Base-by-base conservation (phyloP, 1,139 yeast species). In the Yamadazyma aaseri region DNA sequence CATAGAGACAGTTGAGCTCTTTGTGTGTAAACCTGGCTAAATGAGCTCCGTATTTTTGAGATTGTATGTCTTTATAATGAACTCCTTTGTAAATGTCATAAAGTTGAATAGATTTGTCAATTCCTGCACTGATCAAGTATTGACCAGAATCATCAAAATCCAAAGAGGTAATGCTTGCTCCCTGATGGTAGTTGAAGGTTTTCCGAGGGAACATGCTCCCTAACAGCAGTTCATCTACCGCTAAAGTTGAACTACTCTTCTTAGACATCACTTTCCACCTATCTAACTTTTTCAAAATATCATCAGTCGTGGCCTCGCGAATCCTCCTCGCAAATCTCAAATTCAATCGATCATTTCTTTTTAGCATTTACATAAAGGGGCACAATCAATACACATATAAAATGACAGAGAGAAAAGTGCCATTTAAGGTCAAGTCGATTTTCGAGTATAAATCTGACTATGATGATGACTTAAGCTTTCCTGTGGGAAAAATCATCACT, bases 31-130 rank as follows among this genome's bases (percentile, higher is more conserved):
- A 92, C 31, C 80, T 70, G 2, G 96, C 97, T 27, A 86, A 61
- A 51, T 86, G 89, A 38, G 90, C 87, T 0, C 99, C 98, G 49
- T 92, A 92, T 53, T 92, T 92, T 59, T 87, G 92, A 16, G 95
- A 82, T 44, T 79, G 83, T 5, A 86, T 73, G 5, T 87, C 79
- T 44, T 77, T 80, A 32, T 65, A 46, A 44, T 79, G 83, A 21
- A 73, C 67, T 1, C 97, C 97, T 35, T 76, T 71, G 31, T 78
- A 72, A 17, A 81, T 72, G 58, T 90, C 96, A 55, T 87, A 92
- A 14, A 94, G 61, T 51, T 87, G 95, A 47, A 92, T 80, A 13
- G 86, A 73, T 50, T 86, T 90, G 59, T 87, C 95, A 8, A 81
- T 77, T 3, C 92, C 87, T 1, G 96, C 73, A 2, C 95, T 76